A percentile compares a stretch with the other conserved stretches of the same genome.
Conservation (phyloP, 345 rosid species). For the Nephelium lappaceum region DNA sequence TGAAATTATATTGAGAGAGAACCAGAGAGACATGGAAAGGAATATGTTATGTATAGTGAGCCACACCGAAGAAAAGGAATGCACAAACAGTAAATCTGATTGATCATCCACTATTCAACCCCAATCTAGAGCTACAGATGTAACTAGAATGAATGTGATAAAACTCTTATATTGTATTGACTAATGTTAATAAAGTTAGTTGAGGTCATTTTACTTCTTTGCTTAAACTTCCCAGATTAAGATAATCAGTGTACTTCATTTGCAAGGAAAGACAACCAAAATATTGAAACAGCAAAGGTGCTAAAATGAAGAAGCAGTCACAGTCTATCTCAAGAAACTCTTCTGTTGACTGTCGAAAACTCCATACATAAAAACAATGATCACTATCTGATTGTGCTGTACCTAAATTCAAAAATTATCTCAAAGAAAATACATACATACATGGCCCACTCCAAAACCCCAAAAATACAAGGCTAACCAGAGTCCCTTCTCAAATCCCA, state of each 20-base stretch:
- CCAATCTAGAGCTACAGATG: neutral
- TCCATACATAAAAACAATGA: too few species aligned
- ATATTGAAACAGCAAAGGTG: neutral
- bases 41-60: neutral
- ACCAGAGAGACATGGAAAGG: conserved; percentile 8
- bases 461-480: neutral
- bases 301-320: neutral
- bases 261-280: neutral
- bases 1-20: neutral
- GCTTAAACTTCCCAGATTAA: neutral
- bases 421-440: neutral
- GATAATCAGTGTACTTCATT: neutral
- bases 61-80: neutral
- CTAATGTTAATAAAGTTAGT: neutral
- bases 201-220: neutral
- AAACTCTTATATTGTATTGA: neutral
- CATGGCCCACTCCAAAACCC: neutral
- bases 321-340: neutral
- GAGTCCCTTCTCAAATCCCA: neutral
- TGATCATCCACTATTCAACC: conserved; percentile 6
- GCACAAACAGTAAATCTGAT: neutral
- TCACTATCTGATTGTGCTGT: neutral
- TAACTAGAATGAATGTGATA: neutral
- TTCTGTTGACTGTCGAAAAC: too few species aligned
- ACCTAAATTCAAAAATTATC: neutral